Evolutionary conservation across 208 protist genomes (phyloP), one percentile per base, ranked within the genome.

Genomic region (Acanthamoeba sp.): DNA sequence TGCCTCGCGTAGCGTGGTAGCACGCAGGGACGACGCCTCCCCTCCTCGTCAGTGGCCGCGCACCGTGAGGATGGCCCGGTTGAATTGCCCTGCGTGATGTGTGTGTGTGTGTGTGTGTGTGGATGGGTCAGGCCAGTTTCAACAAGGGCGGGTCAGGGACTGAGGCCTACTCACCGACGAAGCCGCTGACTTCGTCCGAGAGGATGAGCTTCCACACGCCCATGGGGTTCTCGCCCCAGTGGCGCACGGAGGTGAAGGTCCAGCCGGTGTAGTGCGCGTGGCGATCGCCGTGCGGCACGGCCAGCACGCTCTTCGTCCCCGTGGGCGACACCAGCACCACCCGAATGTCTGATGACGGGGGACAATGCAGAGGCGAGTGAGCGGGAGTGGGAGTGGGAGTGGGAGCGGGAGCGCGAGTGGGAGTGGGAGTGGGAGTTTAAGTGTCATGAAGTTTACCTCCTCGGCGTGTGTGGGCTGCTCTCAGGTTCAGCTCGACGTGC

Each of bases 161-260:
- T 3, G 59, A 66, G n/a, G 9, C 9, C 10, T 27, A 36, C 69
- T 6, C n/a, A 52, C 73, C 73, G 29, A 55, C 73, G 4, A 24
- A 20, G 73, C 20, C 20, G 16, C 38, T 14, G 73, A 32, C 7
- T 52, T 84, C 73, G 29, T 84, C 73, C 7, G 73, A 84, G 42
- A 84, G 34, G 27, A 84, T 52, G 22, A 84, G 73, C 34, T 52
- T 42, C 73, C 73, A 84, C 24, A 52, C 42, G 73, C 73, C 73
- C 73, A 52, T 84, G 12, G 73, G 73, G n/a, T 84, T 84, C 40
- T 84, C 73, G 34, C 73, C 73, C 73, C 73, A 84, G 40, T 84
- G 73, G 73, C 73, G 73, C 34, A 52, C 40, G 16, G 73, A 84
- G n/a, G 73, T 84, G 73, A 84, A 84, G 27, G 73, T 84, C 73